A percentile compares a stretch with the other conserved stretches of the same genome.
phyloP scores from a whole-genome alignment of 441 rosid species.

The Viola pubescens region DNA sequence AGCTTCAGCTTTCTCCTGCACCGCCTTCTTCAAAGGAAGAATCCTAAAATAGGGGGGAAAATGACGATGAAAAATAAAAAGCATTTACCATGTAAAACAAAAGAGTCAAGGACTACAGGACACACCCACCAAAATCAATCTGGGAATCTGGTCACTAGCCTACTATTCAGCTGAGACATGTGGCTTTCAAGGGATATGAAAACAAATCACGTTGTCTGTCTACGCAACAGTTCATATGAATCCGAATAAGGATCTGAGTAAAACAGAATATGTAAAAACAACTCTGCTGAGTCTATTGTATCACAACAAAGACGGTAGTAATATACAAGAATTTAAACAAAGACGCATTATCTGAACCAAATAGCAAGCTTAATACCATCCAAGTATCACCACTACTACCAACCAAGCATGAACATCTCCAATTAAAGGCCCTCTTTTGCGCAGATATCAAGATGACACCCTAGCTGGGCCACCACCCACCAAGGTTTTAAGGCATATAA shows the following conservation, averaged over 20 bases:
- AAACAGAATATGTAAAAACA: constrained; percentile 17
- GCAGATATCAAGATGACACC: no score
- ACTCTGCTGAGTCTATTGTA: constrained; percentile 5
- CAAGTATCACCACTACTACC: not conserved
- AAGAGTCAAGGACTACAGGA: constrained; percentile 24
- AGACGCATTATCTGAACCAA: not conserved
- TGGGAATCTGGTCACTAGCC: constrained; percentile 28
- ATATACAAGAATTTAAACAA: constrained; percentile 11
- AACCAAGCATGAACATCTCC: not conserved
- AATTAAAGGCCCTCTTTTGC: not conserved
- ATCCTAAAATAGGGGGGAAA: constrained; percentile 43
- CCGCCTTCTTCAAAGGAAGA: constrained; percentile 62
- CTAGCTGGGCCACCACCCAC: not conserved
- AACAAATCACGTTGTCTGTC: constrained; percentile 21
- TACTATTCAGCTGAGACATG: constrained; percentile 25
- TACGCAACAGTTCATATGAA: constrained; percentile 21
- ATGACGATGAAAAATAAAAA: not conserved
- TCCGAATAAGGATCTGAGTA: constrained; percentile 15
- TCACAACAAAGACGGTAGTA: constrained; percentile 7
- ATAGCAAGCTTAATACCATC: not conserved
- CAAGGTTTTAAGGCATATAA: not conserved
- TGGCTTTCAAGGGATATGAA: constrained; percentile 33
- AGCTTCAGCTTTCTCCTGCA: constrained; percentile 73
- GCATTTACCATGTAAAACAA: constrained; percentile 18
- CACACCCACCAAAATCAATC: constrained; percentile 21